Evolutionary conservation across 345 rosid genomes (phyloP).

Genomic region (Pistacia integerrima): DNA sequence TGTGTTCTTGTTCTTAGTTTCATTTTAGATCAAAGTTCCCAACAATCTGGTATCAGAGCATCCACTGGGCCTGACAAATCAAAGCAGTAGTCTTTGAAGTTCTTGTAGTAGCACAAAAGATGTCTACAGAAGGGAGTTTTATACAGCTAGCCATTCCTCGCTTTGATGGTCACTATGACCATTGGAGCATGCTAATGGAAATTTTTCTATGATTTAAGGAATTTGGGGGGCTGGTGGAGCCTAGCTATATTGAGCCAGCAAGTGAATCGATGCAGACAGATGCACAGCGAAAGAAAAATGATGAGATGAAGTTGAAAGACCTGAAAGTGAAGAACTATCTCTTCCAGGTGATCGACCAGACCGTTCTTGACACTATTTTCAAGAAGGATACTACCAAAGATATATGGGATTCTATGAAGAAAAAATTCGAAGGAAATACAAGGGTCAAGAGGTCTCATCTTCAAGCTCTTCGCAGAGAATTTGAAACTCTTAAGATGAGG

Average conservation of each 20-base stretch:
- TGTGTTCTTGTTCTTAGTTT: too few species aligned
- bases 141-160: background rate
- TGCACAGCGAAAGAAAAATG: background rate
- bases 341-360: background rate
- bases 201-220: background rate
- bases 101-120: background rate
- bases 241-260: background rate
- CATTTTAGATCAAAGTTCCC: too few species aligned
- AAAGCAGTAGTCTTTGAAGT: constrained; percentile 14
- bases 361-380: constrained; percentile 5
- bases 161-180: background rate
- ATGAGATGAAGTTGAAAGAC: background rate
- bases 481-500: background rate
- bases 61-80: background rate
- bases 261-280: background rate
- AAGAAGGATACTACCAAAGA: constrained; percentile 5
- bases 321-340: constrained; percentile 3
- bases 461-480: too few species aligned
- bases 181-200: background rate
- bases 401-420: background rate
- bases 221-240: background rate
- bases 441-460: too few species aligned
- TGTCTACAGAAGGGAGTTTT: background rate
- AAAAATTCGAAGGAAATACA: constrained; percentile 5
- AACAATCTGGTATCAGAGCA: background rate